These are phyloP conservation scores for Suhomyces pyralidae DNA, from an alignment of 805 yeast genomes.

Conservation along the genomic window DNA sequence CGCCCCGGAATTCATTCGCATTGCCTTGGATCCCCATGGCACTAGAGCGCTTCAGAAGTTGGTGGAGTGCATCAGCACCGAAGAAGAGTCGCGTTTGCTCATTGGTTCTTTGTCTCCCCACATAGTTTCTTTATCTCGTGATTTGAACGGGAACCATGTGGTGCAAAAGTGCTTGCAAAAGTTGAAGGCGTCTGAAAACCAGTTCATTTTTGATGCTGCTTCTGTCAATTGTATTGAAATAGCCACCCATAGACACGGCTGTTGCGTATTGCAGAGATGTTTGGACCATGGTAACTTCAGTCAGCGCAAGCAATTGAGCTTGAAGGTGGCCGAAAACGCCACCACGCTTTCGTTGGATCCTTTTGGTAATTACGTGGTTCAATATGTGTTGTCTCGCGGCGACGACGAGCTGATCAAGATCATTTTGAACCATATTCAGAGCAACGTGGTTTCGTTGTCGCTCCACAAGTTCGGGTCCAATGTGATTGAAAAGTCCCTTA, in stretches of 20 bases:
- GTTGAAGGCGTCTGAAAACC: slow-evolving; percentile 63
- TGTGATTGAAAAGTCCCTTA: slow-evolving; percentile 48
- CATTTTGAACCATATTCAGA: slow-evolving; percentile 34
- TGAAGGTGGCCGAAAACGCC: slow-evolving; percentile 65
- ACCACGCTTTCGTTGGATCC: slow-evolving; percentile 80
- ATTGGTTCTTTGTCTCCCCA: slow-evolving; percentile 61
- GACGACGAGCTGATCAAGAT: slow-evolving; percentile 32
- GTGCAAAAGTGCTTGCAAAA: slow-evolving; percentile 87
- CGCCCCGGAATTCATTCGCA: slow-evolving; percentile 66
- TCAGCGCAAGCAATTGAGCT: slow-evolving; percentile 67
- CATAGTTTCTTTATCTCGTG: slow-evolving; percentile 78
- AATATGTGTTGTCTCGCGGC: slow-evolving; percentile 69
- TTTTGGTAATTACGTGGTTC: slow-evolving; percentile 95
- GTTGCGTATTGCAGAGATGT: slow-evolving; percentile 67
- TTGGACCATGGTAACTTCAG: slow-evolving; percentile 77
- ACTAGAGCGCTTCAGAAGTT: slow-evolving; percentile 92
- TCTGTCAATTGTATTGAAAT: slow-evolving; percentile 68
- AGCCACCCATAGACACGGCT: slow-evolving; percentile 88
- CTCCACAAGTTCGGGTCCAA: slow-evolving; percentile 53
- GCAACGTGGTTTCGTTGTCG: slow-evolving; percentile 44
- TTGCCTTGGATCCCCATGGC: slow-evolving; percentile 93
- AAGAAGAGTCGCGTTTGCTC: slow-evolving; percentile 67
- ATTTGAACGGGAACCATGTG: slow-evolving; percentile 94
- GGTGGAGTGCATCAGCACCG: slow-evolving; percentile 74
- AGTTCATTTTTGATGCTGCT: slow-evolving; percentile 88